phyloP scores from a whole-genome alignment of 306 rosid genomes.

The Cucurbita maxima region DNA sequence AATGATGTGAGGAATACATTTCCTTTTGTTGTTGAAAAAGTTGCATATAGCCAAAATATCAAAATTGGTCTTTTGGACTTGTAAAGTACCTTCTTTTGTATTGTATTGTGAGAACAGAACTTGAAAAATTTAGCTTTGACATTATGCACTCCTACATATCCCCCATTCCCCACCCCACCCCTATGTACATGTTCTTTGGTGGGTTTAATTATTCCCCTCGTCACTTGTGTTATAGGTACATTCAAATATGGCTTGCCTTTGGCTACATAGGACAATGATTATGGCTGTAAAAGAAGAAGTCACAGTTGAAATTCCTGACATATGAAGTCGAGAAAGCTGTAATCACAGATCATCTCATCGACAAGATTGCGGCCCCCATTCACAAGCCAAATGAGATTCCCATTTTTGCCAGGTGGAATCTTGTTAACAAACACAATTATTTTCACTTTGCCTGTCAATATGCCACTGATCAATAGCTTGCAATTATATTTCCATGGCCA shows the following conservation, averaged over 20 bases:
- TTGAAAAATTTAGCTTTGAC: not conserved
- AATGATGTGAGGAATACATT: conserved; percentile 8
- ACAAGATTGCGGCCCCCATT: conserved; percentile 18
- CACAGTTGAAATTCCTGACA: conserved; percentile 8
- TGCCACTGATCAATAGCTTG: conserved; percentile 18
- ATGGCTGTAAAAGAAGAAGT: conserved; percentile 11
- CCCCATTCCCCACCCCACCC: not conserved
- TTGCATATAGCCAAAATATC: not conserved
- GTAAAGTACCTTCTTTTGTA: not conserved
- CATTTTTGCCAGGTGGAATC: conserved; percentile 25
- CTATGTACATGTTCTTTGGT: not conserved
- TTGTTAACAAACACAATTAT: conserved; percentile 16
- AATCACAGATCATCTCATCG: conserved; percentile 8
- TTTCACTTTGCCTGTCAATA: conserved; percentile 10
- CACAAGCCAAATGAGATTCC: conserved; percentile 15
- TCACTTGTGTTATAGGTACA: not conserved
- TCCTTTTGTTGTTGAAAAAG: not conserved
- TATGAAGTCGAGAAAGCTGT: conserved; percentile 16
- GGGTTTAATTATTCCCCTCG: conserved; percentile 1
- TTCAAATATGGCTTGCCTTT: conserved; percentile 3
- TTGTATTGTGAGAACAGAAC: not conserved
- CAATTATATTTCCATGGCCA: conserved; percentile 25
- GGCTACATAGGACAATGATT: conserved; percentile 5
- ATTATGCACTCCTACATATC: not conserved
- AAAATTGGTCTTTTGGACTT: not conserved